Conservation (phyloP, 768 basidiomycete genomes). For the Tephrocybe sp. region DNA sequence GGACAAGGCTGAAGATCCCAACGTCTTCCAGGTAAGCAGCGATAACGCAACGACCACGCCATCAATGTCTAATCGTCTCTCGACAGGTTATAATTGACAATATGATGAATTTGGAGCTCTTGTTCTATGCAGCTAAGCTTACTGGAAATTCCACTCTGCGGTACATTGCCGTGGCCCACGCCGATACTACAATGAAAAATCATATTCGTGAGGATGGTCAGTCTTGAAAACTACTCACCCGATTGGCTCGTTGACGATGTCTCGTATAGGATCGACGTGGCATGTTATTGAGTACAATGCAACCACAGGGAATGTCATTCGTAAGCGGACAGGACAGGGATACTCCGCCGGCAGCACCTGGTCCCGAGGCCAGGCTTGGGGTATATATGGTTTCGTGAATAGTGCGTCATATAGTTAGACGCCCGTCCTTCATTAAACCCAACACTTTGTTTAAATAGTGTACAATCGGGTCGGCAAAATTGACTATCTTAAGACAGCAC, state of each 20-base stretch:
- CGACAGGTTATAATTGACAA: constrained; percentile 72
- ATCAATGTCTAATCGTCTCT: background rate
- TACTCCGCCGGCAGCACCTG: constrained; percentile 67
- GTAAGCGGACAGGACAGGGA: constrained; percentile 59
- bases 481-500: constrained; percentile 58
- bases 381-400: constrained; percentile 66
- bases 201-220: constrained; percentile 64
- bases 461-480: constrained; percentile 48
- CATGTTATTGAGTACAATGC: constrained; percentile 72
- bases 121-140: constrained; percentile 54
- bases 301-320: constrained; percentile 61
- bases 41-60: background rate
- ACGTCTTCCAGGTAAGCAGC: constrained; percentile 32
- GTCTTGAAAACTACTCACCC: constrained; percentile 13
- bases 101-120: constrained; percentile 77
- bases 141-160: constrained; percentile 61
- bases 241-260: background rate
- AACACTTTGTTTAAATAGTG: constrained; percentile 39
- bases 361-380: constrained; percentile 76
- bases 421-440: background rate
- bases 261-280: constrained; percentile 43
- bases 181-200: constrained; percentile 65
- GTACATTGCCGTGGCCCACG: constrained; percentile 62
- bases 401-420: constrained; percentile 39
- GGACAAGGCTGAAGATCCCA: constrained; percentile 50